These are phyloP conservation scores for Fusarium redolens DNA, from an alignment of 2,329 filamentous ascomycete genomes.

Conservation along the genomic window DNA sequence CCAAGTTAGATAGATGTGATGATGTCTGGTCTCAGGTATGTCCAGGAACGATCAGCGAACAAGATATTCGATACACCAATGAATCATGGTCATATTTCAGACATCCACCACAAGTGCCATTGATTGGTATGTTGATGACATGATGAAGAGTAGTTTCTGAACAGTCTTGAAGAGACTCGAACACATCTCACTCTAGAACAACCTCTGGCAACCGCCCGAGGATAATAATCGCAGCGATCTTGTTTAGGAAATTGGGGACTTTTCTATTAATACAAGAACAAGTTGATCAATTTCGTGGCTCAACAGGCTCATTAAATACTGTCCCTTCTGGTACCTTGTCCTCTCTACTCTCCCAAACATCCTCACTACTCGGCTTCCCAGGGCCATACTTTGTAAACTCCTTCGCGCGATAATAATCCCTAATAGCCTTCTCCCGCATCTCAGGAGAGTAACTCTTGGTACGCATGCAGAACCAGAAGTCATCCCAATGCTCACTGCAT, in stretches of 20 bases:
- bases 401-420: constrained; percentile 75
- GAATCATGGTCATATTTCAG: neutral
- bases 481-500: constrained; percentile 88
- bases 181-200: no score
- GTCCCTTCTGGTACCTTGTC: constrained; percentile 65
- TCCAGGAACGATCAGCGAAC: neutral
- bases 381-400: constrained; percentile 72
- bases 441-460: constrained; percentile 71
- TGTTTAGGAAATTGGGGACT: neutral
- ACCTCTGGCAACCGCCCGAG: neutral
- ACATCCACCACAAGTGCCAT: no score
- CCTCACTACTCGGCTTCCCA: constrained; percentile 80
- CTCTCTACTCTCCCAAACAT: constrained; percentile 84
- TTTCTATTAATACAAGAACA: constrained; percentile 6
- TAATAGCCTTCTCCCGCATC: constrained; percentile 70
- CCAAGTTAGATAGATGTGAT: neutral
- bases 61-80: neutral
- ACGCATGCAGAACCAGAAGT: constrained; percentile 99
- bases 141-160: neutral
- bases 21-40: neutral
- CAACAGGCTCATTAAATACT: constrained; percentile 58
- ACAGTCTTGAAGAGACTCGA: neutral
- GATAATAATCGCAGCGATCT: neutral
- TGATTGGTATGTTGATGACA: neutral
- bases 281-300: constrained; percentile 30